phyloP scores from a whole-genome alignment of 129 eudicot species.

The Helichrysum umbraculigerum region DNA sequence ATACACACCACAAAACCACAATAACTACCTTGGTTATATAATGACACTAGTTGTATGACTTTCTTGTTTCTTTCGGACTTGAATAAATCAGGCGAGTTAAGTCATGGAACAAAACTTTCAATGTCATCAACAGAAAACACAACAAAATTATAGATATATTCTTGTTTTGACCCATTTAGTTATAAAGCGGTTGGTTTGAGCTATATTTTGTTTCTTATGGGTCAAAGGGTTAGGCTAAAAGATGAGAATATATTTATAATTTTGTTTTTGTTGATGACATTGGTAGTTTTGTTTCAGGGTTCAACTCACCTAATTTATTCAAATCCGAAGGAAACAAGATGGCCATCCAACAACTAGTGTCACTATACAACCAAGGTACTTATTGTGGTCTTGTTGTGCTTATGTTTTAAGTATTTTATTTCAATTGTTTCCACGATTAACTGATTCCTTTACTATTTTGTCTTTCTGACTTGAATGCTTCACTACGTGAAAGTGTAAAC shows the following conservation, averaged over 20 bases:
- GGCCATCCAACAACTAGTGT: slow-evolving; percentile 76
- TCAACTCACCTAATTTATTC: slow-evolving; percentile 73
- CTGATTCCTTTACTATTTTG: background rate
- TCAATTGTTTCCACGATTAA: background rate
- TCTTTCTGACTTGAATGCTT: slow-evolving; percentile 66
- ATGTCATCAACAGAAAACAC: background rate
- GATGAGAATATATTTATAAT: background rate
- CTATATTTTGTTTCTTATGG: background rate
- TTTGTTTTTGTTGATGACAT: background rate
- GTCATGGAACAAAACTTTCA: slow-evolving; percentile 44
- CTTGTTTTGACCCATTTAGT: background rate
- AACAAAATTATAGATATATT: background rate
- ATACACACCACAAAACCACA: background rate
- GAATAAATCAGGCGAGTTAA: slow-evolving; percentile 73
- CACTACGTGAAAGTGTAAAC: slow-evolving; percentile 62
- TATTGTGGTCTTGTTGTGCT: background rate
- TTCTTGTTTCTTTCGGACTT: slow-evolving; percentile 84
- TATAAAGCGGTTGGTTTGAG: background rate
- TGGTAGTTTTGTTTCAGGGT: slow-evolving; percentile 44
- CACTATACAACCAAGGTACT: slow-evolving; percentile 89
- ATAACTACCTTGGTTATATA: slow-evolving; percentile 82
- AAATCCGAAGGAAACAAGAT: slow-evolving; percentile 85
- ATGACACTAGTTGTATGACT: slow-evolving; percentile 76
- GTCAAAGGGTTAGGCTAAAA: background rate
- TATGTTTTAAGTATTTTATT: background rate